Base-by-base conservation (phyloP, 352 stramenopile genomes). In the Phytophthora meadii region DNA sequence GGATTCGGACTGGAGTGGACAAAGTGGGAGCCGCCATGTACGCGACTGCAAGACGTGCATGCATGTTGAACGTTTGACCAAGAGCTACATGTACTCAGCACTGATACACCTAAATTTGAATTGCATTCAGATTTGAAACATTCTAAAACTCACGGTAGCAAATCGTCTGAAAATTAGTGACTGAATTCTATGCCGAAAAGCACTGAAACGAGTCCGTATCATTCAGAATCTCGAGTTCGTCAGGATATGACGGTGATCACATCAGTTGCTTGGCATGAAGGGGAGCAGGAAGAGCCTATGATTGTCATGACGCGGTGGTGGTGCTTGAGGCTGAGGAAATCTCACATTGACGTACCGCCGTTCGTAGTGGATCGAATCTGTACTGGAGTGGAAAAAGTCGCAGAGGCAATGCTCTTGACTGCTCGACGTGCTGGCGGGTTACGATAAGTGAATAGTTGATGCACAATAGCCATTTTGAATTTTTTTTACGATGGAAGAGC, bases 191-290 rank as follows among this genome's bases (percentile, higher is more conserved):
- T 49, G 54, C 10, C 54, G 41, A 44, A 30, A 30, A 30, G 27
- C 5, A 6, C 27, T 30, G 27, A 0, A 4, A 30, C 27, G 27
- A 30, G 27, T 30, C 76, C 76, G 32, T 88, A 85, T 60, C 68
- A 58, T 5, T 62, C 74, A 0, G 10, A 36, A 0, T 59, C 69
- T 27, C 72, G 79, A 9, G 42, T 85, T 7, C 63, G 74, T 2
- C 69, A 80, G 10, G 76, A 84, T 30, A 49, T 81, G 39, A 76
- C 68, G 0, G 54, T 60, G 30, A 70, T 74, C 59, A 74, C 34
- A 19, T 60, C 56, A 44, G 48, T 77, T 8, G 42, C 54, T 3
- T 70, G 56, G 30, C 49, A 73, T 17, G 49, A 55, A 30, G 25
- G 41, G n/a, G 46, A 72, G 7, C 22, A 47, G 2, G 56, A 44